These are phyloP conservation scores for Pestalotiopsis sp. DNA, from an alignment of 2,329 filamentous ascomycete genomes.

Conservation along the genomic window DNA sequence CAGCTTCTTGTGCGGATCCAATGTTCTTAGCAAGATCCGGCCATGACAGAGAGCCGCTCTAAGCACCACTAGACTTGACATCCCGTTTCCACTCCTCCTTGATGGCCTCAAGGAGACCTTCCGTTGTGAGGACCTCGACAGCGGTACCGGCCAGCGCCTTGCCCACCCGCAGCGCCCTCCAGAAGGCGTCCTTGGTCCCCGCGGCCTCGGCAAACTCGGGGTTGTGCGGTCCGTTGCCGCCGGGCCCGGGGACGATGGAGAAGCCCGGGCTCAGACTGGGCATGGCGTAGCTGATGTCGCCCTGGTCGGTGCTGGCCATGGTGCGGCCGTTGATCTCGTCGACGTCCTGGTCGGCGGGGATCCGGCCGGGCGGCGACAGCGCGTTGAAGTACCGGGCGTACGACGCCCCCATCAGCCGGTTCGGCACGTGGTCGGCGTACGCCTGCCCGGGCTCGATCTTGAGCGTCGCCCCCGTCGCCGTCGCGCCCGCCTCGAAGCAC, in stretches of 20 bases:
- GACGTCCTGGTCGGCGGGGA: slow-evolving; percentile 38
- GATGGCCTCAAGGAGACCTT: slow-evolving; percentile 43
- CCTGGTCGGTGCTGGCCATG: slow-evolving; percentile 62
- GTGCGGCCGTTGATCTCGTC: slow-evolving; percentile 44
- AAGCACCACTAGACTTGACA: slow-evolving; percentile 19
- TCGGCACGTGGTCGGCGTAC: slow-evolving; percentile 60
- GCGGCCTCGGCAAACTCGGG: slow-evolving; percentile 53
- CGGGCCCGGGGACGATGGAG: slow-evolving; percentile 48
- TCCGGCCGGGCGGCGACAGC: slow-evolving; percentile 36
- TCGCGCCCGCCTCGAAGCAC: slow-evolving; percentile 50
- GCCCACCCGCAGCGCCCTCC: slow-evolving; percentile 46
- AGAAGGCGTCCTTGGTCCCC: slow-evolving; percentile 49
- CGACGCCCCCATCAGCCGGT: slow-evolving; percentile 46
- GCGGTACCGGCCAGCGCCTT: slow-evolving; percentile 52
- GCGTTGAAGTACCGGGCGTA: slow-evolving; percentile 49
- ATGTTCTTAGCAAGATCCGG: too few species aligned
- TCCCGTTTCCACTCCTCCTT: slow-evolving; percentile 41
- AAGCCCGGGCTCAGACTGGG: slow-evolving; percentile 58
- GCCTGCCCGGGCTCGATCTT: slow-evolving; percentile 42
- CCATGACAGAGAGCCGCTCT: neutral
- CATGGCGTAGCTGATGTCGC: slow-evolving; percentile 59
- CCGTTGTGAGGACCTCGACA: slow-evolving; percentile 46
- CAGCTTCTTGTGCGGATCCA: too few species aligned
- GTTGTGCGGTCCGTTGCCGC: slow-evolving; percentile 52
- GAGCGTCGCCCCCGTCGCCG: slow-evolving; percentile 52